Conservation (phyloP, 108 stramenopile genomes). For the Nitzschia palea region DNA sequence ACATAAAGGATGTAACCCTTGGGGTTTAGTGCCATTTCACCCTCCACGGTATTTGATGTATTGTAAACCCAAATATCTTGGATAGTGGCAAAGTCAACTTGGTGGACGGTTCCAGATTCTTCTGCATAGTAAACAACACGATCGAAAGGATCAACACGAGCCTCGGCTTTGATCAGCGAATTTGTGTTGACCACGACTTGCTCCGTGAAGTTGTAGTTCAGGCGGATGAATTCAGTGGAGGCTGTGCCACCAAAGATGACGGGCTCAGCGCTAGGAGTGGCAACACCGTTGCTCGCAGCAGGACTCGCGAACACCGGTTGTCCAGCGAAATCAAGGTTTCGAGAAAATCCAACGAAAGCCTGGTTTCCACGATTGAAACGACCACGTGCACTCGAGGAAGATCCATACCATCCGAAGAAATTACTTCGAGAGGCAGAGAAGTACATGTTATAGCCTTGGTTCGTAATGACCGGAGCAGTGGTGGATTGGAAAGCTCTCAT, state of each 20-base stretch:
- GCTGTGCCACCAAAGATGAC: constrained; percentile 30
- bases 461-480: constrained; percentile 37
- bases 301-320: constrained; percentile 20
- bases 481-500: constrained; percentile 29
- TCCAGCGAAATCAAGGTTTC: constrained; percentile 17
- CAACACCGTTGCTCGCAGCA: constrained; percentile 1
- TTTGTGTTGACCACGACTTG: background rate
- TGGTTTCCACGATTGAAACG: constrained; percentile 30
- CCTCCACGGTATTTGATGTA: constrained; percentile 6
- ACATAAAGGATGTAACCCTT: constrained; percentile 17
- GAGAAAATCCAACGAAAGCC: background rate
- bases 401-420: constrained; percentile 32
- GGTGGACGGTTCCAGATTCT: constrained; percentile 19
- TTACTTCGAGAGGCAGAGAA: constrained; percentile 33
- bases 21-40: constrained; percentile 32
- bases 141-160: constrained; percentile 24
- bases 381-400: background rate
- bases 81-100: constrained; percentile 11
- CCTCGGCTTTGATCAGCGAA: constrained; percentile 14
- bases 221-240: constrained; percentile 23
- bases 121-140: constrained; percentile 36
- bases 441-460: constrained; percentile 25
- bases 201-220: constrained; percentile 9
- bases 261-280: constrained; percentile 1
- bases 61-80: constrained; percentile 19